These are phyloP conservation scores for Tetracentron sinense DNA, from an alignment of 164 flowering plant genomes.

Conservation along the genomic window DNA sequence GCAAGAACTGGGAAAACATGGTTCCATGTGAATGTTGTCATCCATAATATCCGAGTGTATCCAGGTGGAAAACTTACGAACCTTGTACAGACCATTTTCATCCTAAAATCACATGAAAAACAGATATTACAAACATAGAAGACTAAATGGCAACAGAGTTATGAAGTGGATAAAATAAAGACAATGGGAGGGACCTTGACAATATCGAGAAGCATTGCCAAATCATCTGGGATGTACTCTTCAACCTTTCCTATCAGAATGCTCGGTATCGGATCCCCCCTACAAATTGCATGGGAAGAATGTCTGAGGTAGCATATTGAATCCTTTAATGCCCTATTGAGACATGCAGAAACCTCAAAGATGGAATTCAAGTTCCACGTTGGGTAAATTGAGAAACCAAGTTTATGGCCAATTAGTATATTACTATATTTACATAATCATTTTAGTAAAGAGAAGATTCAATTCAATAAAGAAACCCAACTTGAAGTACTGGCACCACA, in stretches of 20 bases:
- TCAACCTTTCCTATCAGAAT: constrained; percentile 61
- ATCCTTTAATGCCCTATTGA: neutral
- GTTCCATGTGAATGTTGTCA: constrained; percentile 80
- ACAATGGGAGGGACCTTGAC: constrained; percentile 38
- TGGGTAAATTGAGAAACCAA: constrained; percentile 4
- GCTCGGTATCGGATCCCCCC: constrained; percentile 88
- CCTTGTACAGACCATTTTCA: constrained; percentile 22
- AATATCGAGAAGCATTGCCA: constrained; percentile 34
- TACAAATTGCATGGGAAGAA: constrained; percentile 25
- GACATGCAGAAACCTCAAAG: neutral
- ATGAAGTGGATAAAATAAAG: neutral
- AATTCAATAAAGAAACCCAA: neutral
- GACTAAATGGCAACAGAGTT: neutral
- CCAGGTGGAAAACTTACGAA: constrained; percentile 54
- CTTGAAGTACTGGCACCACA: neutral
- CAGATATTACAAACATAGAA: constrained; percentile 10
- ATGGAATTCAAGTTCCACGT: neutral
- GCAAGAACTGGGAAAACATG: constrained; percentile 20
- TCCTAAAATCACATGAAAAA: constrained; percentile 32
- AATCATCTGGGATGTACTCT: constrained; percentile 76
- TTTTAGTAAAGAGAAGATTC: neutral
- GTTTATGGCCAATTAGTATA: constrained; percentile 1
- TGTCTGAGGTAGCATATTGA: constrained; percentile 9
- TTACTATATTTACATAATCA: neutral
- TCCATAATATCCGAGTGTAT: constrained; percentile 96